Base-by-base conservation (phyloP, 768 basidiomycete species). In the Boletus bicolor region DNA sequence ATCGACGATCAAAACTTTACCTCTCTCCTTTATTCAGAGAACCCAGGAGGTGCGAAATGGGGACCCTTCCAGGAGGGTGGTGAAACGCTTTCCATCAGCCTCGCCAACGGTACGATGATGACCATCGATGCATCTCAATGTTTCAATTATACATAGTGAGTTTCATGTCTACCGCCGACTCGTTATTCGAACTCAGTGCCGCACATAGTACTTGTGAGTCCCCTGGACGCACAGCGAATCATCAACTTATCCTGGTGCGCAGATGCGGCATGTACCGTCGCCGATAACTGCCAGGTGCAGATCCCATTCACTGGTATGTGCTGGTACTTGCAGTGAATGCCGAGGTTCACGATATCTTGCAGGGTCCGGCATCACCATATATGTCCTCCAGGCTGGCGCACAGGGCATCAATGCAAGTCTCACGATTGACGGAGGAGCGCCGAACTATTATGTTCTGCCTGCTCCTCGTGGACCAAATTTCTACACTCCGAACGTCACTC, bases 351-450 rank as follows among this genome's bases (percentile, higher is more conserved):
- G 30, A 38, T 24, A 15, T 42, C 28, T 37, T 21, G 4, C 30
- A 64, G 64, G 62, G 6, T 64, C 64, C 11, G 62, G 64, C 6
- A 58, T 64, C 43, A 48, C 54, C 19, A 41, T 64, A 43, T 54
- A 56, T n/a, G 57, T 64, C n/a, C 55, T 64, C 36, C 59, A 64
- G 7, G 62, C 64, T 9, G 64, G 62, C 26, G 10, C 46, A 6
- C 43, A 55, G n/a, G 59, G 64, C 1, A 54, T 64, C 19, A 54
- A 56, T 11, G 64, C 62, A 12, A 64, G 52, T 42, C 21, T 64
- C 36, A 28, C 44, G 10, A 52, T 64, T 19, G 62, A 61, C 30
- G 54, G 42, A 41, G 57, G 62, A 26, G 17, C 19, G 0, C 51
- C 59, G 15, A 21, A 21, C 2, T 54, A 58, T 14, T 56, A 54